Evolutionary conservation across 768 basidiomycete species (phyloP).

Genomic region (Agrocybe praecox): DNA sequence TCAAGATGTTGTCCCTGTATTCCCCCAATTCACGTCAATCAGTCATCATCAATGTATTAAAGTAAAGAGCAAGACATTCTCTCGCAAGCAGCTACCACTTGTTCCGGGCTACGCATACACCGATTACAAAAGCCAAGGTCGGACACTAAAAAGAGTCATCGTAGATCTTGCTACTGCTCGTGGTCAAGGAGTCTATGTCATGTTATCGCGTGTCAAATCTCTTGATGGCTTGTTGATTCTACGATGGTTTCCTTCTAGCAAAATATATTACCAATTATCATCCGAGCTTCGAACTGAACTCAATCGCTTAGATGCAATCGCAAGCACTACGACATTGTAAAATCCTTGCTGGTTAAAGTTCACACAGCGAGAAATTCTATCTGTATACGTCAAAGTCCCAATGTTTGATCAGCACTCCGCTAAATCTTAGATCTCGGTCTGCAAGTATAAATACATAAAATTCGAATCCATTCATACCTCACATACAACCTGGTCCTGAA

Average conservation of each 20-base stretch:
- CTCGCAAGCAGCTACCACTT: background rate
- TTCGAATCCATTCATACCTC: too few species aligned
- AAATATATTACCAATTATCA: background rate
- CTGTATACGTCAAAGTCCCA: too few species aligned
- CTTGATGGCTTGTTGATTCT: background rate
- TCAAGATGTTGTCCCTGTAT: slow-evolving; percentile 8
- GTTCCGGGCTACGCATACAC: background rate
- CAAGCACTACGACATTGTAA: background rate
- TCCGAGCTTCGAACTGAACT: background rate
- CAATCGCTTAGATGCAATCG: background rate
- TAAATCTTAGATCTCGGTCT: too few species aligned
- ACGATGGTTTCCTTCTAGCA: background rate
- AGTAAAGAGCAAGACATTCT: background rate
- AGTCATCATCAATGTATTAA: too few species aligned
- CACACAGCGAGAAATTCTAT: too few species aligned
- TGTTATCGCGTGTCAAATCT: background rate
- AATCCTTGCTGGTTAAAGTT: too few species aligned
- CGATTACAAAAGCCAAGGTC: background rate
- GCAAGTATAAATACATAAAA: too few species aligned
- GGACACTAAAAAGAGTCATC: background rate
- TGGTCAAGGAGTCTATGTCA: background rate
- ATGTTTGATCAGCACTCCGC: too few species aligned
- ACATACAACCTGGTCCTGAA: too few species aligned
- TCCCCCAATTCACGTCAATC: background rate
- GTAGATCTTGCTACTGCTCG: background rate